Evolutionary conservation across 169 alveolate genomes (phyloP), one percentile per base, ranked within the genome.

Genomic region (Plasmodium cynomolgi): DNA sequence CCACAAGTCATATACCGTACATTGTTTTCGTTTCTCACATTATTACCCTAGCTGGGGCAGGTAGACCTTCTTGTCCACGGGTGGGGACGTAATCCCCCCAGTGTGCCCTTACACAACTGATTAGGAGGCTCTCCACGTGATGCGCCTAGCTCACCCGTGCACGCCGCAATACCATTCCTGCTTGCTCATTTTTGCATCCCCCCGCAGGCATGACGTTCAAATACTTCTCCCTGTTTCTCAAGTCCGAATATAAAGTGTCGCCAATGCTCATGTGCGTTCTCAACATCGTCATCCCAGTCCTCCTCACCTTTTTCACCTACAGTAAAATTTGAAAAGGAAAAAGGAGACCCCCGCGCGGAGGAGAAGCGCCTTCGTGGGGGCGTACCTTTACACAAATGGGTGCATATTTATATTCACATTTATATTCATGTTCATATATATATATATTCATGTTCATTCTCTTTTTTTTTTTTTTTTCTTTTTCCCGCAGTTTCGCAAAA

Each of bases 1-100:
- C 84, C 44, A 74, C 93, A 11, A 74, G 62, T 50, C 93, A 85
- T 74, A 77, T 85, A 31, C 93, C 93, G 23, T 85, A 85, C 81
- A 85, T 85, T 75, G 93, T 85, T 85, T 85, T 85, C 80, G 71
- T 85, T 31, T 85, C 93, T 9, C 93, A 85, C 44, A 85, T 85
- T 23, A 85, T 85, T 47, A 85, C 93, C 77, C 62, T 85, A 20
- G 93, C 93, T 2, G 93, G 93, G 31, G 93, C 93, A 75, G 93
- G 93, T 85, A 23, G n/a, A n/a, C 17, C 77, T 68, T 68, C 41
- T 68, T 17, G 15, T 47, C 17, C 1, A 4, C 54, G 54, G 44
- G 44, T 2, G 54, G 54, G 54, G 54, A 2, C 0, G 54, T 8
- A 41, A 9, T 15, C 54, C 17, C 17, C 54, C 17, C 54, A 9